A percentile compares a stretch with the other conserved stretches of the same genome.
Evolutionary conservation across 768 basidiomycete species (phyloP).

Genomic region (Strobilomyces confusus): DNA sequence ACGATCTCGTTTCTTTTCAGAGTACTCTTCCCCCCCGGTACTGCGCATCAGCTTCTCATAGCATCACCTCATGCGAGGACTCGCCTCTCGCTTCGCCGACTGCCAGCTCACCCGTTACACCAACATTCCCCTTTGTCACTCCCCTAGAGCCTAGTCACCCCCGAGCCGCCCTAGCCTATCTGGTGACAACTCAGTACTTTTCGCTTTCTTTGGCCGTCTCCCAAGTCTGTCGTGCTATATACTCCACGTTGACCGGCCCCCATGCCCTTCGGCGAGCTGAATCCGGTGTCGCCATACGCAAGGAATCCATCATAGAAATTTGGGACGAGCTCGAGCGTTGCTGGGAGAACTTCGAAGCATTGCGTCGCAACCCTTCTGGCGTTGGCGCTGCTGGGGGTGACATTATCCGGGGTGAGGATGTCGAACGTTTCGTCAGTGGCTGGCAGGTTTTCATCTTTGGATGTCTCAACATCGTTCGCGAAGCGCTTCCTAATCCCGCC

Average conservation of each 20-base stretch:
- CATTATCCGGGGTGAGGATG: slow-evolving; percentile 45
- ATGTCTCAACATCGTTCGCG: slow-evolving; percentile 85
- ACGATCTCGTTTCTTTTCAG: slow-evolving; percentile 75
- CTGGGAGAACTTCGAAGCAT: slow-evolving; percentile 78
- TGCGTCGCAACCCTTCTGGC: slow-evolving; percentile 46
- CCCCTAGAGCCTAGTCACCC: slow-evolving; percentile 24
- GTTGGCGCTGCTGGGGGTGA: slow-evolving; percentile 36
- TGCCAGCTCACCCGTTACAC: slow-evolving; percentile 19
- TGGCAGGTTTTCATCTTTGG: slow-evolving; percentile 96
- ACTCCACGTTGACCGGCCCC: slow-evolving; percentile 73
- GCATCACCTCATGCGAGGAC: slow-evolving; percentile 31
- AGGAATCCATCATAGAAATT: slow-evolving; percentile 64
- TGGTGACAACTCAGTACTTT: slow-evolving; percentile 56
- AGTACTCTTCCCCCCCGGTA: slow-evolving; percentile 48
- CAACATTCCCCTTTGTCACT: slow-evolving; percentile 24
- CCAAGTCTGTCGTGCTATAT: slow-evolving; percentile 72
- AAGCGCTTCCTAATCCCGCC: slow-evolving; percentile 54
- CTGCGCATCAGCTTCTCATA: slow-evolving; percentile 23
- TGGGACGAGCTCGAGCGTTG: slow-evolving; percentile 80
- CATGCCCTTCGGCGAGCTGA: slow-evolving; percentile 60
- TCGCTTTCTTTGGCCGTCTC: slow-evolving; percentile 73
- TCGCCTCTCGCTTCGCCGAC: slow-evolving; percentile 34
- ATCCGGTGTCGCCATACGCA: slow-evolving; percentile 53
- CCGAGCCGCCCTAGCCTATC: slow-evolving; percentile 41
- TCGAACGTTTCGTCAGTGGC: slow-evolving; percentile 69